phyloP scores from a whole-genome alignment of 345 rosid species.

The Salix suchowensis region DNA sequence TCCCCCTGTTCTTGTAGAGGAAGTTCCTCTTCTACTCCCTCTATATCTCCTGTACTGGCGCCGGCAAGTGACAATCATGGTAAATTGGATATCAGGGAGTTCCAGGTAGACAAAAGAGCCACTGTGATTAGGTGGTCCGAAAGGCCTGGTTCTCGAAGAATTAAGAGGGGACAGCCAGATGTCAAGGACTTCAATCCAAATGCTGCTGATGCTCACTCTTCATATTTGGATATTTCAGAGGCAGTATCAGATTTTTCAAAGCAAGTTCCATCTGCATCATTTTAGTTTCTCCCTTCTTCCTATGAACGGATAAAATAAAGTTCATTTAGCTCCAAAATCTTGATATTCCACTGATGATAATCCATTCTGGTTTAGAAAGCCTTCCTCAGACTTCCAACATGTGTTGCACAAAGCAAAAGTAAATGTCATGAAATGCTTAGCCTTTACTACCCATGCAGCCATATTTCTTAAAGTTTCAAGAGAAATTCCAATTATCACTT shows the following conservation, averaged over 20 bases:
- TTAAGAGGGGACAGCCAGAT: slow-evolving; percentile 41
- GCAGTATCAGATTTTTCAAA: slow-evolving; percentile 54
- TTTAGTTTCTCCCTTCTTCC: background rate
- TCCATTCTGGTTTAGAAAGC: background rate
- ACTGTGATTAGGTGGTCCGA: slow-evolving; percentile 50
- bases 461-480: background rate
- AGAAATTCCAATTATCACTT: background rate
- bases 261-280: slow-evolving; percentile 28
- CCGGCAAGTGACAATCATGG: slow-evolving; percentile 25
- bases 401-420: background rate
- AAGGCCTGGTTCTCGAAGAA: slow-evolving; percentile 39
- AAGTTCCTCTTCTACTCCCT: slow-evolving; percentile 44
- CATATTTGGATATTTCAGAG: slow-evolving; percentile 59
- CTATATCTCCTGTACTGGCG: slow-evolving; percentile 35
- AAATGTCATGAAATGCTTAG: background rate
- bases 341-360: background rate
- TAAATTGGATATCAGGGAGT: slow-evolving; percentile 69
- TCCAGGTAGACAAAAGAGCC: slow-evolving; percentile 68
- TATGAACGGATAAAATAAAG: background rate
- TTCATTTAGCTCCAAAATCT: background rate
- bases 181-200: slow-evolving; percentile 31
- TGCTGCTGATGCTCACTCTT: slow-evolving; percentile 28
- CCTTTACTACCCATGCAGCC: background rate
- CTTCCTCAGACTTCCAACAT: background rate
- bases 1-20: slow-evolving; percentile 39